Conservation (phyloP, 2,329 filamentous ascomycete genomes). For the Monosporascus sp. region DNA sequence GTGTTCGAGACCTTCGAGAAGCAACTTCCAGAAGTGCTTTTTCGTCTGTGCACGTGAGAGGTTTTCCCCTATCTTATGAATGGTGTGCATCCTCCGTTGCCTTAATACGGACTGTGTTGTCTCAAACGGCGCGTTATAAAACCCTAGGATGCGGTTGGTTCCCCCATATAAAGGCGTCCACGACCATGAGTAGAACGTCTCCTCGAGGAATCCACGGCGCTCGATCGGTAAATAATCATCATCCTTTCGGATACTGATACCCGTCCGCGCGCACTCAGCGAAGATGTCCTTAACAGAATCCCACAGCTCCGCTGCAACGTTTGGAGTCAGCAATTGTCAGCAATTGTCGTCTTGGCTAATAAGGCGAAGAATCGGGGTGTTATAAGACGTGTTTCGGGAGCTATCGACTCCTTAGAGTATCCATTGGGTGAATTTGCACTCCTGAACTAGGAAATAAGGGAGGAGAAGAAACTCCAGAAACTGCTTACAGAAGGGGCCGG, state of each 20-base stretch:
- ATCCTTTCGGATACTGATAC: slow-evolving; percentile 28
- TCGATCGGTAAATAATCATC: slow-evolving; percentile 29
- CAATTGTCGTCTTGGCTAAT: too few species aligned
- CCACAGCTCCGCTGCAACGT: slow-evolving; percentile 35
- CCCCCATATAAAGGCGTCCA: slow-evolving; percentile 34
- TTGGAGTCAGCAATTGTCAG: too few species aligned
- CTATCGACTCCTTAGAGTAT: too few species aligned
- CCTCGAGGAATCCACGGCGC: slow-evolving; percentile 32
- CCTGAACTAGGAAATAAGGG: too few species aligned
- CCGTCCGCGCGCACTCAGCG: slow-evolving; percentile 31
- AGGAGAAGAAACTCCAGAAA: too few species aligned
- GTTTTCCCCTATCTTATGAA: slow-evolving; percentile 27
- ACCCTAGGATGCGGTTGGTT: slow-evolving; percentile 30
- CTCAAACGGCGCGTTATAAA: slow-evolving; percentile 36
- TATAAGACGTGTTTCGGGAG: too few species aligned
- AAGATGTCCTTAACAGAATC: slow-evolving; percentile 27
- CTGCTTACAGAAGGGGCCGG: slow-evolving; percentile 43
- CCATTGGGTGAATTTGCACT: too few species aligned
- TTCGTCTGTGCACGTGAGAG: slow-evolving; percentile 27
- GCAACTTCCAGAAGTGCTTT: slow-evolving; percentile 30
- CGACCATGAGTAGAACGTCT: slow-evolving; percentile 35
- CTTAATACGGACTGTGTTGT: slow-evolving; percentile 30
- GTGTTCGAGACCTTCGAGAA: slow-evolving; percentile 28
- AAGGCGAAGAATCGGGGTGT: too few species aligned
- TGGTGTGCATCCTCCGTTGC: slow-evolving; percentile 29